phyloP scores from a whole-genome alignment of 805 yeast genomes.

The Saitoella complicata region DNA sequence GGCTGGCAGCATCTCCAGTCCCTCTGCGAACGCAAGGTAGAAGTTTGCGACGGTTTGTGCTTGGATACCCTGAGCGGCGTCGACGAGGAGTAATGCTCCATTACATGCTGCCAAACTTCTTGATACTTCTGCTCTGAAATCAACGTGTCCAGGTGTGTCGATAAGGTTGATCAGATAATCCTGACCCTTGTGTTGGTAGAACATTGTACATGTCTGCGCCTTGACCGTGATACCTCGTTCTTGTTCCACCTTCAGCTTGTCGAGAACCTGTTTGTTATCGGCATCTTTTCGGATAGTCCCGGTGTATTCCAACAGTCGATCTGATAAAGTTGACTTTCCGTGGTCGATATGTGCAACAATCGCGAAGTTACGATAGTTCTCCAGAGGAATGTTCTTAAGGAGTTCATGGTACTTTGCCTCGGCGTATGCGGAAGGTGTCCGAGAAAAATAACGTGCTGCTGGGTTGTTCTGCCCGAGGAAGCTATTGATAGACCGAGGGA shows the following conservation, averaged over 20 bases:
- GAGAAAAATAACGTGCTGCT: no score
- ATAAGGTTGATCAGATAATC: slow-evolving; percentile 81
- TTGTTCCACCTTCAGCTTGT: slow-evolving; percentile 82
- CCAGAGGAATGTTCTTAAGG: slow-evolving; percentile 60
- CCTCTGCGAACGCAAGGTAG: slow-evolving; percentile 75
- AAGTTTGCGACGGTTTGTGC: slow-evolving; percentile 98
- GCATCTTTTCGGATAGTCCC: slow-evolving; percentile 66
- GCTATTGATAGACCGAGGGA: no score
- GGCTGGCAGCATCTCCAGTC: slow-evolving; percentile 67
- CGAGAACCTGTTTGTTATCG: slow-evolving; percentile 67
- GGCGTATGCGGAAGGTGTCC: no score
- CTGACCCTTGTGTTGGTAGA: slow-evolving; percentile 46
- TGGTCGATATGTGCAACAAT: slow-evolving; percentile 95
- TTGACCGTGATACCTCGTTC: slow-evolving; percentile 94
- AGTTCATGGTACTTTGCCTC: neutral
- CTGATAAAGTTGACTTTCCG: slow-evolving; percentile 44
- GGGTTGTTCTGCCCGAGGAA: no score
- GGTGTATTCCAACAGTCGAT: slow-evolving; percentile 70
- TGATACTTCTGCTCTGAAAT: slow-evolving; percentile 83
- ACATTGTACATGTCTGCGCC: slow-evolving; percentile 93
- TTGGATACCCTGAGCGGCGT: slow-evolving; percentile 92
- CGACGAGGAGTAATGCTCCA: slow-evolving; percentile 79
- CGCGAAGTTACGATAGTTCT: slow-evolving; percentile 74
- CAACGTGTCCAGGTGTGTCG: slow-evolving; percentile 97
- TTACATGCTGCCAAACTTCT: slow-evolving; percentile 92